Conservation (phyloP, 2,329 filamentous ascomycete species). For the Aspergillus novoparasiticus region DNA sequence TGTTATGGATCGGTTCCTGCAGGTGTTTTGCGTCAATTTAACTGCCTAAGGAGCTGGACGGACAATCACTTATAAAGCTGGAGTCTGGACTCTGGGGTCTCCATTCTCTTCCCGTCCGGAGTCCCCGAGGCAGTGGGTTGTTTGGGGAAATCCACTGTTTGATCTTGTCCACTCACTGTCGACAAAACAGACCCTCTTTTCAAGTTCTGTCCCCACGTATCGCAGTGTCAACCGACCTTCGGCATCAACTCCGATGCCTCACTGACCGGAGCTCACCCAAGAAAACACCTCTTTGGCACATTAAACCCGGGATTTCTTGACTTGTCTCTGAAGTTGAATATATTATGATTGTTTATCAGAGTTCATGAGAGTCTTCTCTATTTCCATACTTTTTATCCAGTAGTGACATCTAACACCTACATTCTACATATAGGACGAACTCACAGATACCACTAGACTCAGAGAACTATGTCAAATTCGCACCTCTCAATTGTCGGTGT, state of each 20-base stretch:
- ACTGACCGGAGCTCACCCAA: background rate
- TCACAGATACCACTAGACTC: background rate
- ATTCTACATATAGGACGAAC: background rate
- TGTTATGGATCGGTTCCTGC: background rate
- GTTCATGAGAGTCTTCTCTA: background rate
- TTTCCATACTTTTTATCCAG: background rate
- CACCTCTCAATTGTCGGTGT: background rate
- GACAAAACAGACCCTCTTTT: background rate
- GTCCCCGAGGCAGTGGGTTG: slow-evolving; percentile 3
- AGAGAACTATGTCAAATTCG: background rate
- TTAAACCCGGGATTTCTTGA: background rate
- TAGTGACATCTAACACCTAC: background rate
- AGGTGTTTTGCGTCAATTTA: slow-evolving; percentile 3
- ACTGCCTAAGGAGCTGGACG: background rate
- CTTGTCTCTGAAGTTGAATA: background rate
- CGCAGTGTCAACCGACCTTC: slow-evolving; percentile 4
- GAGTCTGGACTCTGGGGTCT: slow-evolving; percentile 9
- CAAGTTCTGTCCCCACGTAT: slow-evolving; percentile 3
- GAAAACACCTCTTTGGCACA: background rate
- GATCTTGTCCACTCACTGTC: background rate
- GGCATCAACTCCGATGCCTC: slow-evolving; percentile 1
- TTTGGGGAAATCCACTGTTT: slow-evolving; percentile 11
- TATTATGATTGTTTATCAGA: background rate
- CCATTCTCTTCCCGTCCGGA: background rate
- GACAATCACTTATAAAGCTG: slow-evolving; percentile 1